Conservation (phyloP, 2,329 filamentous ascomycete genomes). For the Byssoonygena ceratinophila region DNA sequence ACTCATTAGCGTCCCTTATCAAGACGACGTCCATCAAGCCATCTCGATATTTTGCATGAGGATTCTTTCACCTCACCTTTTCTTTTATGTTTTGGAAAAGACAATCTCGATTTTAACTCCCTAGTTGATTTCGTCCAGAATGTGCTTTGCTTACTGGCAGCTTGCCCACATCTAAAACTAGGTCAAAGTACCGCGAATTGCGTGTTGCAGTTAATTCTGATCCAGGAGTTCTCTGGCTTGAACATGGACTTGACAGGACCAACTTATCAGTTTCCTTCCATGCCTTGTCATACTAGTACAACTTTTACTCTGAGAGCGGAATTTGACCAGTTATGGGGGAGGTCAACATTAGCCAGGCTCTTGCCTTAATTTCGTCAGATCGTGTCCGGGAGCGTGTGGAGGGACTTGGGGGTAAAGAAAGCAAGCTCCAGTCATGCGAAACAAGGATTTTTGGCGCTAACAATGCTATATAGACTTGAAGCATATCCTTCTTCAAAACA, state of each 20-base stretch:
- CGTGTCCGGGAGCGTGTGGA: constrained; percentile 39
- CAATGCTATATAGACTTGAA: constrained; percentile 39
- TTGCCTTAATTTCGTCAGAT: constrained; percentile 36
- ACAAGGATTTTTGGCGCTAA: not conserved
- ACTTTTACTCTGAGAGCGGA: not conserved
- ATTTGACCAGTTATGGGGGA: constrained; percentile 29
- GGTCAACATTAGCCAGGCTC: constrained; percentile 33
- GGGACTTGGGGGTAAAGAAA: constrained; percentile 39
- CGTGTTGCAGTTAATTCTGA: not conserved
- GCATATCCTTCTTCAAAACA: constrained; percentile 46
- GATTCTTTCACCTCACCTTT: too few relatives aligned
- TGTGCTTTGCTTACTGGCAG: not conserved
- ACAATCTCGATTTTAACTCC: too few relatives aligned
- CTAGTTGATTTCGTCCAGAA: too few relatives aligned
- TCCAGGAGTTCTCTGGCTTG: too few relatives aligned
- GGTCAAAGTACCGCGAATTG: not conserved
- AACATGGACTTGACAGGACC: not conserved
- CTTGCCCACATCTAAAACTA: not conserved
- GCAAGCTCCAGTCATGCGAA: not conserved
- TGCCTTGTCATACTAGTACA: not conserved
- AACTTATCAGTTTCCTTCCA: not conserved
- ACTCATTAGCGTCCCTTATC: too few relatives aligned
- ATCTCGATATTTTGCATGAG: too few relatives aligned
- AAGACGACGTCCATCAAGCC: not conserved
- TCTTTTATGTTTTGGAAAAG: too few relatives aligned